phyloP scores from a whole-genome alignment of 169 alveolate genomes.

The Cryptosporidium andersoni region DNA sequence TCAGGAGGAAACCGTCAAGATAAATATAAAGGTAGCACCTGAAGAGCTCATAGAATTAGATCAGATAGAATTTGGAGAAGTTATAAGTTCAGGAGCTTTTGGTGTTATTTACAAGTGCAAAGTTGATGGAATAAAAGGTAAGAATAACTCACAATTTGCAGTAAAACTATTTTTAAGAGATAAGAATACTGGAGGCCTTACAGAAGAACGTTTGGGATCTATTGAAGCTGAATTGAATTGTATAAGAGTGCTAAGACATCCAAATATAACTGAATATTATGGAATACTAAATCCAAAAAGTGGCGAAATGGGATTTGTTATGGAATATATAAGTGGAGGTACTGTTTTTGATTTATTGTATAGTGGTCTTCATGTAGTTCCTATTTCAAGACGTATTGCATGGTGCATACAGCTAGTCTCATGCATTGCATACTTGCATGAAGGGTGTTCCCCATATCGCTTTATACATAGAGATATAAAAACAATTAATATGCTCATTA shows the following conservation, averaged over 20 bases:
- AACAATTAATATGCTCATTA: slow-evolving; percentile 81
- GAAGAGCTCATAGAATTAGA: slow-evolving; percentile 21
- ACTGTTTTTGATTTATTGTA: slow-evolving; percentile 80
- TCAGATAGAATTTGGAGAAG: slow-evolving; percentile 31
- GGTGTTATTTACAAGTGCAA: slow-evolving; percentile 47
- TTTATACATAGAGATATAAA: slow-evolving; percentile 83
- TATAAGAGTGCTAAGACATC: slow-evolving; percentile 46
- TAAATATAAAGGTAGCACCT: slow-evolving; percentile 27
- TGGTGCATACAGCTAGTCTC: slow-evolving; percentile 77
- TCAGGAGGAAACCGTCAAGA: slow-evolving; percentile 24
- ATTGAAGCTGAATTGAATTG: slow-evolving; percentile 60
- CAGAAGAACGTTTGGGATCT: slow-evolving; percentile 49
- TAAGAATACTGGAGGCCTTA: slow-evolving; percentile 3
- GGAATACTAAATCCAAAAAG: slow-evolving; percentile 60
- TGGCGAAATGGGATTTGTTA: slow-evolving; percentile 76
- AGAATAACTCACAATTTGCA: slow-evolving; percentile 21
- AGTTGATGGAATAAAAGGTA: slow-evolving; percentile 18
- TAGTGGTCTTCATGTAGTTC: slow-evolving; percentile 66
- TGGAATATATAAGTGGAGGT: slow-evolving; percentile 80
- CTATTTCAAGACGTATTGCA: slow-evolving; percentile 72
- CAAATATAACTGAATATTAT: slow-evolving; percentile 47
- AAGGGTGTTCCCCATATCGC: slow-evolving; percentile 68
- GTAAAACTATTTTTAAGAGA: slow-evolving; percentile 52
- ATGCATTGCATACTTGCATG: slow-evolving; percentile 78
- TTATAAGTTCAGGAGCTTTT: slow-evolving; percentile 60